Evolutionary conservation across 805 yeast species (phyloP), one percentile per base, ranked within the genome.

Genomic region (Ogataea sp.): DNA sequence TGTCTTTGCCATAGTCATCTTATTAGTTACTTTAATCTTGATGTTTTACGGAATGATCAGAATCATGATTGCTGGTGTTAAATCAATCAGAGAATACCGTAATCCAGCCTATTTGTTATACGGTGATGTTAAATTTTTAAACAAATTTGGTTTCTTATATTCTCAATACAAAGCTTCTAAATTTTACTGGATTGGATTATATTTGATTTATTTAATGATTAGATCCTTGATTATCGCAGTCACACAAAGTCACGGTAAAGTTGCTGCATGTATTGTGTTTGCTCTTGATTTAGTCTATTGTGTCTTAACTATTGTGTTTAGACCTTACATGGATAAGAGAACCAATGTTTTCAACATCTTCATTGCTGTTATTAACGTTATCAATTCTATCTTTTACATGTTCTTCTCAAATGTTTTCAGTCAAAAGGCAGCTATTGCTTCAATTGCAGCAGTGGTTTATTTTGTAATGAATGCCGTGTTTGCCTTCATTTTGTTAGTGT

Each of bases 251-350:
- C 70, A 76, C 26, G 97, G 98, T 44, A 83, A 81, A 51, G 80
- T 73, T 5, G 96, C 84, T 57, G 84, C 96, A 1, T 71, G 86
- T 45, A 66, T 83, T 37, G 71, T 89, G 8, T 83, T 90, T 52
- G 78, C 70, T 15, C 67, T 85, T 44, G 97, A 93, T 58, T 64
- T 90, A 39, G 49, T 74, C 18, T 88, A 81, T 62, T 77, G 84
- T 45, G 71, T 72, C 27, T 67, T 68, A 0, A 51, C 88, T 21
- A 80, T 88, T 53, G 74, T 76, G 72, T 64, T 73, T 41, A 75
- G 93, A 60, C 98, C 98, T 10, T 93, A 75, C 60, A 80, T 93
- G 89, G 97, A 93, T 64, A 87, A 83, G 62, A 74, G 95, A 64
- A 89, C 97, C 26, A 93, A 93, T 52, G 80, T 78, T n/a, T 85